Base-by-base conservation (phyloP, 148 eudicot genomes). In the Chenopodium album region DNA sequence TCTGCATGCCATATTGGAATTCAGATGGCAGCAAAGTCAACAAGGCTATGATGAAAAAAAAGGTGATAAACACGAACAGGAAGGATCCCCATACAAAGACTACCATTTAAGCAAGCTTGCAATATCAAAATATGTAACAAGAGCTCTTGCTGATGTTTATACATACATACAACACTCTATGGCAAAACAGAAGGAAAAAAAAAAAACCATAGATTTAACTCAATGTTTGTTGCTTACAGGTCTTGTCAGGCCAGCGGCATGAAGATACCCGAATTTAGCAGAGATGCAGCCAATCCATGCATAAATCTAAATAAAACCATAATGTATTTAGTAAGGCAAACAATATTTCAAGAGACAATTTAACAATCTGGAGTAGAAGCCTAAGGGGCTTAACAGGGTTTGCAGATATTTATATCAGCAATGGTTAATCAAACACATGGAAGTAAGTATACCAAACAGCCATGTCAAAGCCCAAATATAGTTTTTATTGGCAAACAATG, bases 211-310 rank as follows among this genome's bases (percentile, higher is more conserved):
- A 59, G 47, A 46, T 14, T 11, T 14, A 23, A 48, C 47, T 44
- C n/a, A 50, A 63, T 32, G 47, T 74, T 19, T 44, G 70, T 52
- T 71, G 82, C 93, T 89, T 91, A 92, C 96, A 63, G 93, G 96
- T 65, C 92, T 82, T 48, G 90, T 92, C 0, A 91, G 86, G 64
- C 89, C 92, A 87, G 96, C 94, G 34, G 92, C 96, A 85, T 87
- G 86, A 44, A 91, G 86, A 84, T 88, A 84, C 86, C 96, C 92
- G 67, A 91, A 78, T 75, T 87, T 92, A 44, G 92, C 75, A 37
- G 96, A 89, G 83, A 86, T 88, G 87, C 88, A 92, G 47, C 96
- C 92, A 73, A 92, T 86, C 96, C 94, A 92, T 28, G 89, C 96
- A 89, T 92, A 92, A 76, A 92, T 90, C 96, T 91, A 85, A 85